Base-by-base conservation (phyloP, 2,329 filamentous ascomycete species). In the Colletotrichum orchidophilum region DNA sequence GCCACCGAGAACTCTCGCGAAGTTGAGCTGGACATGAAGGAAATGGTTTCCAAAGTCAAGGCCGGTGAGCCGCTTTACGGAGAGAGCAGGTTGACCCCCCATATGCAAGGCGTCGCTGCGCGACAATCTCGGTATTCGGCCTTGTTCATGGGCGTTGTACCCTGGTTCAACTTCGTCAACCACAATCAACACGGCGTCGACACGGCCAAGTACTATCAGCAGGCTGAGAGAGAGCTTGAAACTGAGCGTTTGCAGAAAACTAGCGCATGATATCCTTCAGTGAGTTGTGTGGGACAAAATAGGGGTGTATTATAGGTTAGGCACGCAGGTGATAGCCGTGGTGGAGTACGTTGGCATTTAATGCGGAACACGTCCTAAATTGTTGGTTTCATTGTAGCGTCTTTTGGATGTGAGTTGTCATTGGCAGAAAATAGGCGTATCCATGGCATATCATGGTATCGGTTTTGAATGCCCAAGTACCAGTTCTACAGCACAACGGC, bases 141-240 rank as follows among this genome's bases (percentile, higher is more conserved):
- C 50, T 87, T 96, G 35, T 96, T 96, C 82, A 85, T 94, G 75
- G 93, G 95, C 79, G 90, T 96, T 65, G 85, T 99, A 67, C 95
- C 96, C 49, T 98, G 95, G 96, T 96, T 97, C 85, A 99, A 99
- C 87, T 93, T 99, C 84, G 96, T 97, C 79, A 98, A 99, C 84
- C 96, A 99, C 84, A 92, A 90, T 80, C 86, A 97, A 89, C 96
- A 99, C 81, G 96, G 96, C 76, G 94, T 99, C 70, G 96, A 99
- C 81, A 99, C 96, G 35, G 95, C 96, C 75, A 99, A 99, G 86
- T 99, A 99, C 86, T 99, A 97, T 84, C 92, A 92, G 81, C 94
- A 97, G 82, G 96, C 96, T 8, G 96, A 99, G 87, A 88, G 92
- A 81, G 96, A 99, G 83, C 84, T 99, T 78, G 96, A 97, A 84